These are phyloP conservation scores for Thalassiosira profunda DNA, from an alignment of 108 stramenopile species.

Conservation along the genomic window DNA sequence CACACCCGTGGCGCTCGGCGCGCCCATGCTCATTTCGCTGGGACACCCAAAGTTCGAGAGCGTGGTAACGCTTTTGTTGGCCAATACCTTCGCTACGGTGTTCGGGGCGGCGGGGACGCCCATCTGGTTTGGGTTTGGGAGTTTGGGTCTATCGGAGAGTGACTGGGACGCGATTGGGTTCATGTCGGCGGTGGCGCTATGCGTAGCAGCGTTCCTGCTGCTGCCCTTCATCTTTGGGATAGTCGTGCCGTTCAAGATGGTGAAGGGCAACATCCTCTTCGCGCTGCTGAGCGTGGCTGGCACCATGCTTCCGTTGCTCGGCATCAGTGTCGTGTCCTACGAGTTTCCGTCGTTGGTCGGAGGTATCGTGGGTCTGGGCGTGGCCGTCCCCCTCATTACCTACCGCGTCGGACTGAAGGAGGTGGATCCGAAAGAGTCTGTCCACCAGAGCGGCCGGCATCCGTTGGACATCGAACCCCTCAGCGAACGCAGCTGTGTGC, in stretches of 20 bases:
- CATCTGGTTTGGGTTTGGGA: constrained; percentile 63
- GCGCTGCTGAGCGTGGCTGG: constrained; percentile 31
- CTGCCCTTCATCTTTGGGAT: constrained; percentile 52
- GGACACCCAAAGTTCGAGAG: constrained; percentile 57
- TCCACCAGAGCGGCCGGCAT: too few species aligned
- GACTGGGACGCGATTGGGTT: constrained; percentile 47
- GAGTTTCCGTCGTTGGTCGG: constrained; percentile 72
- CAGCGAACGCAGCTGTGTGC: too few species aligned
- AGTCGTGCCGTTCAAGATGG: constrained; percentile 40
- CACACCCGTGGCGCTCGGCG: constrained; percentile 67
- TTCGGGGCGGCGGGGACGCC: constrained; percentile 58
- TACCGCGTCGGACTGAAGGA: constrained; percentile 45
- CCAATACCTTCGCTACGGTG: constrained; percentile 75
- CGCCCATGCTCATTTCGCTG: constrained; percentile 62
- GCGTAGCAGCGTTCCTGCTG: constrained; percentile 49
- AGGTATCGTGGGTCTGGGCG: constrained; percentile 55
- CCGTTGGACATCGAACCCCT: too few species aligned
- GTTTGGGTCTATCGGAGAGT: constrained; percentile 43
- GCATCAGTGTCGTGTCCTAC: constrained; percentile 47
- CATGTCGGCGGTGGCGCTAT: constrained; percentile 48
- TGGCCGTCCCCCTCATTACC: constrained; percentile 52
- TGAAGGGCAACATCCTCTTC: constrained; percentile 56
- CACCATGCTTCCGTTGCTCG: constrained; percentile 49
- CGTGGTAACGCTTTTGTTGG: constrained; percentile 56
- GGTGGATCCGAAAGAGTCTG: constrained; percentile 1